These are phyloP conservation scores for Metschnikowia lunata DNA, from an alignment of 805 yeast genomes.

Conservation along the genomic window DNA sequence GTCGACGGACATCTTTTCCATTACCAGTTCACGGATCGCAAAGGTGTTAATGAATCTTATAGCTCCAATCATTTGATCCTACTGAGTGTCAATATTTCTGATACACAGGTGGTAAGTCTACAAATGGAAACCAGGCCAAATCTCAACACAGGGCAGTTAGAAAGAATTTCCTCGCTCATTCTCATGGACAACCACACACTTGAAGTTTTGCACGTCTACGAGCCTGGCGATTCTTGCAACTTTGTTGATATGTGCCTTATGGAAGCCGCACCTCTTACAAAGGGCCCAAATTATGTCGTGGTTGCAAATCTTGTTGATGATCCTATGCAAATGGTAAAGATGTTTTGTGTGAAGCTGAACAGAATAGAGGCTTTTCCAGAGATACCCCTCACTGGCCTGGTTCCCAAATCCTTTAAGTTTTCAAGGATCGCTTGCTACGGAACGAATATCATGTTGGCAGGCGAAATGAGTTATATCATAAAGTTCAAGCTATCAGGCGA, in stretches of 20 bases:
- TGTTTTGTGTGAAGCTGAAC: constrained; percentile 3
- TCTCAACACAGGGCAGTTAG: constrained; percentile 2
- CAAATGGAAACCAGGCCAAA: constrained; percentile 3
- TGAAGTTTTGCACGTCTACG: constrained; percentile 2
- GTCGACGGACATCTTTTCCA: constrained; percentile 3
- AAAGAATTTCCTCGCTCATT: background rate
- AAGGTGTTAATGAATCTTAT: background rate
- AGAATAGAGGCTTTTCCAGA: background rate
- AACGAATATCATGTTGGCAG: constrained; percentile 6
- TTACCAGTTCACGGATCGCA: background rate
- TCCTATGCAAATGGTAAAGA: background rate
- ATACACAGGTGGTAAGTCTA: constrained; percentile 4
- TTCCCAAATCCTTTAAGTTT: constrained; percentile 6
- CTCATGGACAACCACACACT: constrained; percentile 7
- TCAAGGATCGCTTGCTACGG: constrained; percentile 4
- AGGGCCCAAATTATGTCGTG: constrained; percentile 1
- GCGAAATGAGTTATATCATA: background rate
- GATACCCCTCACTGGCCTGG: constrained; percentile 2
- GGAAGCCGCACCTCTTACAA: background rate
- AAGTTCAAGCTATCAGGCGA: background rate
- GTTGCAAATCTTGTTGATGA: constrained; percentile 5
- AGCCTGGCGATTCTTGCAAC: background rate
- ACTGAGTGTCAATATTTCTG: constrained; percentile 1
- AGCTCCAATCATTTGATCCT: constrained; percentile 6
- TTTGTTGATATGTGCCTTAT: constrained; percentile 9